A percentile compares a stretch with the other conserved stretches of the same genome.
Conservation (phyloP, 1,284 basidiomycete species). For the Tilletia caries region DNA sequence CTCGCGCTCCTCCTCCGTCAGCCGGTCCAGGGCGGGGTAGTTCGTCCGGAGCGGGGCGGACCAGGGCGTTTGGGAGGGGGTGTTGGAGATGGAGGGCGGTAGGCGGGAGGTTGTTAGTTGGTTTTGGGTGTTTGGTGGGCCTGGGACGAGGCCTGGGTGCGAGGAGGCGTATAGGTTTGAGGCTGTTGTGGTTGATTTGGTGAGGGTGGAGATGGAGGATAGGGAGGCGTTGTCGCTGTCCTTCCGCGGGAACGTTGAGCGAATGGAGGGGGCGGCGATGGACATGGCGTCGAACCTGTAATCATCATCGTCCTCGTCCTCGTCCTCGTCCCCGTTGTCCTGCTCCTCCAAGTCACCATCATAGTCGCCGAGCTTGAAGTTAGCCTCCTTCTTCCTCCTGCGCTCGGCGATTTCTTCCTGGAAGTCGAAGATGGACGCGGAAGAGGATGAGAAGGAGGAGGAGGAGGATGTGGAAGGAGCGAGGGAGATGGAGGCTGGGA, state of each 20-base stretch:
- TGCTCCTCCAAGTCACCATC: background rate
- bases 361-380: constrained; percentile 22
- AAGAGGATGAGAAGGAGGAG: constrained; percentile 23
- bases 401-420: constrained; percentile 25
- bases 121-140: background rate
- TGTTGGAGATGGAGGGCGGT: background rate
- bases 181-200: background rate
- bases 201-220: background rate
- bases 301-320: constrained; percentile 17
- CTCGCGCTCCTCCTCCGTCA: background rate
- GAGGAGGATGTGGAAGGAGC: background rate
- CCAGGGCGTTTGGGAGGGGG: background rate
- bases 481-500: constrained; percentile 19
- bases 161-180: background rate
- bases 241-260: background rate
- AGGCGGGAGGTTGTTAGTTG: background rate
- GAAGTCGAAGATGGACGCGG: constrained; percentile 31
- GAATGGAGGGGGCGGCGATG: background rate
- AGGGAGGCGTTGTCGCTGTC: background rate
- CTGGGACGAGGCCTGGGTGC: too few relatives aligned
- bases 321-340: background rate
- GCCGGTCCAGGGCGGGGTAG: background rate
- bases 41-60: background rate
- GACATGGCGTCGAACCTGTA: constrained; percentile 12
- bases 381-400: background rate